Evolutionary conservation across 108 stramenopile genomes (phyloP).

Genomic region (Skeletonema tropicum): DNA sequence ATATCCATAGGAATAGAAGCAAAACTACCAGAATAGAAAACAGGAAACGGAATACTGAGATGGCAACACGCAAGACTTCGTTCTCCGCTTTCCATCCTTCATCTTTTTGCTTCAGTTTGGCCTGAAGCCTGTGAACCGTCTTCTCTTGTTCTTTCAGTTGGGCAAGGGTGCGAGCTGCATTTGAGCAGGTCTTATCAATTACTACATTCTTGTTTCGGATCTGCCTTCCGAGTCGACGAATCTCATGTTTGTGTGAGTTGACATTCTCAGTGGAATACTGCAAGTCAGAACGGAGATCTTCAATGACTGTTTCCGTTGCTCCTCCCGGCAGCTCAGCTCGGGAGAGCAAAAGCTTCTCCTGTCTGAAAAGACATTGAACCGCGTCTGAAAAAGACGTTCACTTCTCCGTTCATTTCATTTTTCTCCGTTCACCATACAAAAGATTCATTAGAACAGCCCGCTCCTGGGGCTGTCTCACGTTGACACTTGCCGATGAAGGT

Average conservation of each 20-base stretch:
- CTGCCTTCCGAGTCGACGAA: neutral
- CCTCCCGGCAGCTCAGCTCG: too few species aligned
- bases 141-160: neutral
- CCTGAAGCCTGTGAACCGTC: neutral
- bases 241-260: neutral
- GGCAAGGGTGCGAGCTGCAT: neutral
- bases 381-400: too few species aligned
- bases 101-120: neutral
- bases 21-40: neutral
- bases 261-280: neutral
- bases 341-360: too few species aligned
- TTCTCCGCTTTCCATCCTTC: neutral
- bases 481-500: too few species aligned
- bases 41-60: neutral
- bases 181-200: neutral
- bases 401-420: too few species aligned
- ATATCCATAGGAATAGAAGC: neutral
- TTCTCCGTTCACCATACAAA: too few species aligned
- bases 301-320: neutral
- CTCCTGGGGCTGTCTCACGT: too few species aligned
- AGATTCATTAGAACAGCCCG: too few species aligned
- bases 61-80: neutral
- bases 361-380: too few species aligned
- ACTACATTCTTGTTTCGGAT: neutral
- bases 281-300: neutral